Conservation (phyloP, 1,284 basidiomycete species). For the Ustilago lituana region DNA sequence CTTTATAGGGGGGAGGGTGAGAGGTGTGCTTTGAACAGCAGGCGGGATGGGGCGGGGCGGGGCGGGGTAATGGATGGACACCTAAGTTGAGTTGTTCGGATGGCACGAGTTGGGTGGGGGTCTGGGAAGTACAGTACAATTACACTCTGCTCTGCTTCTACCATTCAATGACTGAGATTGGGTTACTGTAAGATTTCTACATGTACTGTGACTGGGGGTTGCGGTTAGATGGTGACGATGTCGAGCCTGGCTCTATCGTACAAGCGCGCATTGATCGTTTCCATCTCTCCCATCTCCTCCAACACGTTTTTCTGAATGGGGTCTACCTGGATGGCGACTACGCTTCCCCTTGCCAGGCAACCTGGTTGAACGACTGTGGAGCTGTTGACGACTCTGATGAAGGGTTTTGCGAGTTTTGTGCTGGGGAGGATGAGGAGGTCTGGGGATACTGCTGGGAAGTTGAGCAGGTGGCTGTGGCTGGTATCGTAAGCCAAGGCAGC, state of each 20-base stretch:
- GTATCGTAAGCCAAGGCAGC: constrained; percentile 67
- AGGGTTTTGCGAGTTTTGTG: constrained; percentile 35
- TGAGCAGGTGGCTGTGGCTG: constrained; percentile 53
- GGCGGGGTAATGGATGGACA: no score
- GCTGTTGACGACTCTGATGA: constrained; percentile 73
- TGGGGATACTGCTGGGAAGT: constrained; percentile 70
- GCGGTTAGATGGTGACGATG: constrained; percentile 40
- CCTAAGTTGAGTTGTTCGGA: no score
- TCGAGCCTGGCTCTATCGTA: constrained; percentile 47
- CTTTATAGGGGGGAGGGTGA: no score
- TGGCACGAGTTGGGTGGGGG: no score
- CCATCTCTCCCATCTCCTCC: not conserved
- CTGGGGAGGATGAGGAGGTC: constrained; percentile 87
- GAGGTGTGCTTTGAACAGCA: no score
- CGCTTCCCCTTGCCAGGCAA: not conserved
- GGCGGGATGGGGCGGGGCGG: no score
- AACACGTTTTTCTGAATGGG: constrained; percentile 11
- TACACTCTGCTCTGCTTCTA: no score
- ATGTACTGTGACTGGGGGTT: no score
- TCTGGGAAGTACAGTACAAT: no score
- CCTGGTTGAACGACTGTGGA: constrained; percentile 77
- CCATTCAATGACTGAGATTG: no score
- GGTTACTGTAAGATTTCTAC: no score
- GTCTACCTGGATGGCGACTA: constrained; percentile 27
- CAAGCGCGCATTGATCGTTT: constrained; percentile 23